A percentile compares a stretch with the other conserved stretches of the same genome.
phyloP scores from a whole-genome alignment of 495 filamentous ascomycete species.

The Podospora pseudocomata region DNA sequence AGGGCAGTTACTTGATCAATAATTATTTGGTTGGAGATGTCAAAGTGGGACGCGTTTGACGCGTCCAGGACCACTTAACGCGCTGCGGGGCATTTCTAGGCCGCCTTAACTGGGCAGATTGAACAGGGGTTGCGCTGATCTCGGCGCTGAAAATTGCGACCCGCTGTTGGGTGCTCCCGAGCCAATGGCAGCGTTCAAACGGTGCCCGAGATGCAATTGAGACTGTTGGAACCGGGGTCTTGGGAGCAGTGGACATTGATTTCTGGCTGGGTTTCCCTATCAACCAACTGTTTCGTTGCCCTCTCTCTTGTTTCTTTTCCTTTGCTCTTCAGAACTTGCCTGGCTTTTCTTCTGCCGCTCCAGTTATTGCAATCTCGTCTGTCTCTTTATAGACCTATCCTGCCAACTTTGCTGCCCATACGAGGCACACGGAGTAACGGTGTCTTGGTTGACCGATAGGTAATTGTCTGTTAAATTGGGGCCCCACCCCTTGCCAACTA shows the following conservation, averaged over 20 bases:
- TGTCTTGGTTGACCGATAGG: background rate
- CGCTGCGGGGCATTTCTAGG: constrained; percentile 19
- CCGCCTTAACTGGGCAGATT: background rate
- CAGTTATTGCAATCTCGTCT: background rate
- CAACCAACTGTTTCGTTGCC: background rate
- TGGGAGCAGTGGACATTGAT: background rate
- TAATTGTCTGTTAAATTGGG: background rate
- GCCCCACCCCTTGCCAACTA: background rate
- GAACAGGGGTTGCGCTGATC: background rate
- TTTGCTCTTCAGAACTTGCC: background rate
- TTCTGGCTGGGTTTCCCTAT: background rate
- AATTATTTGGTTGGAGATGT: constrained; percentile 6
- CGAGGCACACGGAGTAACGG: background rate
- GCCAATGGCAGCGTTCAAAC: background rate
- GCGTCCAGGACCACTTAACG: constrained; percentile 27
- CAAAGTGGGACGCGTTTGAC: constrained; percentile 8
- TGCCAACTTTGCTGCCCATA: background rate
- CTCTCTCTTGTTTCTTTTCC: background rate
- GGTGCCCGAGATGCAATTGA: background rate
- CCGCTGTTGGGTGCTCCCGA: background rate
- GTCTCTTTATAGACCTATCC: background rate
- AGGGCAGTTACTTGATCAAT: background rate
- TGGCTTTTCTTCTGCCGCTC: background rate
- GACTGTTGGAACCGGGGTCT: background rate
- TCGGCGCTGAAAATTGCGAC: background rate